Evolutionary conservation across 192 early-diverging fungal genomes (phyloP).

Genomic region (Backusella australiensis): DNA sequence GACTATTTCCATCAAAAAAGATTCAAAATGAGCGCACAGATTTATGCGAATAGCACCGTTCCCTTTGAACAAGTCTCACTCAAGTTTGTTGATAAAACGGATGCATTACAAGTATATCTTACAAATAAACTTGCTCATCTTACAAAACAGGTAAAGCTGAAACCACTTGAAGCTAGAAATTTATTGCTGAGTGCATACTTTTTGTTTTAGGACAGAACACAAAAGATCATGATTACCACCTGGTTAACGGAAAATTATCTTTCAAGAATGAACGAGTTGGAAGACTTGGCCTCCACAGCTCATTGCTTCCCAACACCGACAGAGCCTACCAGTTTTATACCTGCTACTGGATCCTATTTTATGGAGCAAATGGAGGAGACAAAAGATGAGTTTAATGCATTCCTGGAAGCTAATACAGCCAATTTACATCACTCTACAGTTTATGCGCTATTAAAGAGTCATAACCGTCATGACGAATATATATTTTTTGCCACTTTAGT

Average conservation of each 20-base stretch:
- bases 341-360: slow-evolving; percentile 39
- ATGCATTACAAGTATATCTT: slow-evolving; percentile 79
- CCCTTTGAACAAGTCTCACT: slow-evolving; percentile 90
- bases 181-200: not conserved
- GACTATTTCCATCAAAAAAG: slow-evolving; percentile 74
- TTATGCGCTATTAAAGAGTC: slow-evolving; percentile 83
- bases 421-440: slow-evolving; percentile 66
- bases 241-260: slow-evolving; percentile 93
- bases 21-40: slow-evolving; percentile 76
- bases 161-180: not conserved
- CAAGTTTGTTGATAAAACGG: slow-evolving; percentile 67
- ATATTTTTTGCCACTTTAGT: slow-evolving; percentile 81
- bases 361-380: slow-evolving; percentile 59
- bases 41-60: slow-evolving; percentile 78
- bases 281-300: slow-evolving; percentile 46
- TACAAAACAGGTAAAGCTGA: slow-evolving; percentile 50
- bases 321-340: slow-evolving; percentile 20
- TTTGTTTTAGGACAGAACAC: slow-evolving; percentile 65
- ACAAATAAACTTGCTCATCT: slow-evolving; percentile 72
- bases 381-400: slow-evolving; percentile 68
- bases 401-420: slow-evolving; percentile 66
- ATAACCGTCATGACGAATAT: slow-evolving; percentile 80
- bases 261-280: slow-evolving; percentile 67
- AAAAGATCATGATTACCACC: slow-evolving; percentile 76
- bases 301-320: slow-evolving; percentile 4